These are phyloP conservation scores for Sphaerobolus stellatus DNA, from an alignment of 1,284 basidiomycete species.

Conservation along the genomic window DNA sequence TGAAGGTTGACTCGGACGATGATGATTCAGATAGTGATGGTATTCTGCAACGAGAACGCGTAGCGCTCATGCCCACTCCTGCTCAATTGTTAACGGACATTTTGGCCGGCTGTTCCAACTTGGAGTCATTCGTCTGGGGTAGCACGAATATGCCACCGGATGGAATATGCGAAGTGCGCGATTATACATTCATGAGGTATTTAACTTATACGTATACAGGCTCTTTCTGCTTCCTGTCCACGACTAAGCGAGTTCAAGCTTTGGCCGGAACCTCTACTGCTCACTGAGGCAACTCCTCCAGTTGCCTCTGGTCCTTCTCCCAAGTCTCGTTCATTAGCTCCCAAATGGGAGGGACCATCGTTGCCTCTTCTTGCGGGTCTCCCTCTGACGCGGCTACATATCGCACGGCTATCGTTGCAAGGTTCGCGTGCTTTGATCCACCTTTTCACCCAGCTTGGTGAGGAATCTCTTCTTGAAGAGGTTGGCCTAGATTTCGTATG, in stretches of 20 bases:
- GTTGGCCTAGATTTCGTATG: conserved; percentile 37
- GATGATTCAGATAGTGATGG: conserved; percentile 9
- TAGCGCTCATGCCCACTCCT: conserved; percentile 23
- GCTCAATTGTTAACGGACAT: conserved; percentile 23
- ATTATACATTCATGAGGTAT: neutral
- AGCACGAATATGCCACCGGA: conserved; percentile 36
- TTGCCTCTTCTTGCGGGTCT: conserved; percentile 31
- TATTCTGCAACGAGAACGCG: neutral
- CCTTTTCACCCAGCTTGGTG: conserved; percentile 26
- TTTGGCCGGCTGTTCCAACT: conserved; percentile 27
- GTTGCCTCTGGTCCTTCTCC: conserved; percentile 12
- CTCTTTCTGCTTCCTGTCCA: conserved; percentile 24
- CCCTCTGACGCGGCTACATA: conserved; percentile 28
- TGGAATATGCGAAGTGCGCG: conserved; percentile 37
- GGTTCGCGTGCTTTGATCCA: conserved; percentile 31
- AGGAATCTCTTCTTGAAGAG: conserved; percentile 30
- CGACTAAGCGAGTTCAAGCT: conserved; percentile 28
- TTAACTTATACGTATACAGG: conserved; percentile 18
- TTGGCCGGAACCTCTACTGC: conserved; percentile 16
- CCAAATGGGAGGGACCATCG: conserved; percentile 37
- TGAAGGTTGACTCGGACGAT: conserved; percentile 12
- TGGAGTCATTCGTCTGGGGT: conserved; percentile 34
- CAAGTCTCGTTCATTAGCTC: conserved; percentile 15
- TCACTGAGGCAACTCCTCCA: neutral
- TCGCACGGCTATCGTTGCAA: conserved; percentile 36